phyloP scores from a whole-genome alignment of 441 rosid species.

The Syzygium syzygioides region DNA sequence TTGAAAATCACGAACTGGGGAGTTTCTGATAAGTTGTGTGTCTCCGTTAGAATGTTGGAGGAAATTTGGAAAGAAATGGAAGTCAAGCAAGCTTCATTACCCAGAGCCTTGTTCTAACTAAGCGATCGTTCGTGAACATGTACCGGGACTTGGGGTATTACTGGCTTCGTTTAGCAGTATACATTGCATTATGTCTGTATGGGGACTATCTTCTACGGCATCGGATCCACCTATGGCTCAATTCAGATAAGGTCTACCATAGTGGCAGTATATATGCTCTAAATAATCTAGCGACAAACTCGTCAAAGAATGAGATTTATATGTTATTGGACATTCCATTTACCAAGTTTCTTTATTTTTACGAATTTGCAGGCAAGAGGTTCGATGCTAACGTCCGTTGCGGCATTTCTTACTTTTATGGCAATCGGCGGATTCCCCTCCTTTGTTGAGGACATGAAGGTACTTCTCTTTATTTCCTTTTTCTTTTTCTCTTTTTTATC shows the following conservation, averaged over 20 bases:
- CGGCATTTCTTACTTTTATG: slow-evolving; percentile 57
- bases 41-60: neutral
- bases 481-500: neutral
- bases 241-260: neutral
- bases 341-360: neutral
- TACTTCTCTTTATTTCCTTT: neutral
- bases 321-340: neutral
- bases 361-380: slow-evolving; percentile 39
- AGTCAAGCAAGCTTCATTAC: slow-evolving; percentile 33
- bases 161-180: slow-evolving; percentile 48
- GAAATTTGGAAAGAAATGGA: slow-evolving; percentile 15
- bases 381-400: slow-evolving; percentile 39
- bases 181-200: slow-evolving; percentile 28
- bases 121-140: slow-evolving; percentile 55
- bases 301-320: neutral
- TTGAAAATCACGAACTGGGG: too few species aligned
- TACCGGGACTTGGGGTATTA: slow-evolving; percentile 59
- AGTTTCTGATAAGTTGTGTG: neutral
- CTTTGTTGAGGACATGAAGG: slow-evolving; percentile 70
- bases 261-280: neutral
- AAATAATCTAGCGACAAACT: neutral
- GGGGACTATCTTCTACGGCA: slow-evolving; percentile 31
- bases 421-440: slow-evolving; percentile 64
- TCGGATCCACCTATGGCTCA: slow-evolving; percentile 19
- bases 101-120: slow-evolving; percentile 36